Conservation (phyloP, 75 land plant genomes). For the Cryptomeria japonica region DNA sequence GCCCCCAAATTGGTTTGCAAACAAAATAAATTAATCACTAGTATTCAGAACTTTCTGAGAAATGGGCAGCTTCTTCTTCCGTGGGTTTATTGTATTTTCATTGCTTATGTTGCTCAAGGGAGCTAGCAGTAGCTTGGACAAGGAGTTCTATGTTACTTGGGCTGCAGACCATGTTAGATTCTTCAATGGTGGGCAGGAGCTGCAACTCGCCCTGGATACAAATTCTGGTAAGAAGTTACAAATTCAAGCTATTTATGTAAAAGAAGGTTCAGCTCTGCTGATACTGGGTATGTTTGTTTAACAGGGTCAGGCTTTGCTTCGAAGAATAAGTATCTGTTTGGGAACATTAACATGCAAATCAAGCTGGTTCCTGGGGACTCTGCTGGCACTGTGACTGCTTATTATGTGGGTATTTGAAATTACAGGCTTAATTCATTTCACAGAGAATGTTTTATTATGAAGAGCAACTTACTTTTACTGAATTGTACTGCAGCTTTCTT, state of each 20-base stretch:
- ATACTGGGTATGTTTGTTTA: background rate
- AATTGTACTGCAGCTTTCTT: background rate
- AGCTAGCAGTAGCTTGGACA: background rate
- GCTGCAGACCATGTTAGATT: constrained; percentile 1
- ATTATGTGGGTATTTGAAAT: constrained; percentile 21
- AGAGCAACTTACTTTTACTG: background rate
- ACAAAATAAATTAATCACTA: no score
- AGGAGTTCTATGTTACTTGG: background rate
- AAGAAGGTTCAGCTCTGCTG: background rate
- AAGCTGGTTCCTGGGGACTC: constrained; percentile 56
- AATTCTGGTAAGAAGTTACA: background rate
- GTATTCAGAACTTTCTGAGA: no score
- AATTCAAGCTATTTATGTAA: background rate
- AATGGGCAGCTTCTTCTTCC: background rate
- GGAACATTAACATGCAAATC: constrained; percentile 67
- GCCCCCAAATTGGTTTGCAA: no score
- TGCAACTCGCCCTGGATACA: background rate
- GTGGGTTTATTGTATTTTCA: background rate
- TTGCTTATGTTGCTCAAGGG: background rate
- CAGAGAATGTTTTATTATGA: background rate
- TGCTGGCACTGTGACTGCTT: constrained; percentile 45
- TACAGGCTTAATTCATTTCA: background rate
- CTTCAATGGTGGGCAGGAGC: background rate
- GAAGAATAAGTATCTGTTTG: constrained; percentile 24
- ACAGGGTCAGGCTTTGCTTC: constrained; percentile 69